Base-by-base conservation (phyloP, 2,329 filamentous ascomycete genomes). In the Aspergillus fischeri region DNA sequence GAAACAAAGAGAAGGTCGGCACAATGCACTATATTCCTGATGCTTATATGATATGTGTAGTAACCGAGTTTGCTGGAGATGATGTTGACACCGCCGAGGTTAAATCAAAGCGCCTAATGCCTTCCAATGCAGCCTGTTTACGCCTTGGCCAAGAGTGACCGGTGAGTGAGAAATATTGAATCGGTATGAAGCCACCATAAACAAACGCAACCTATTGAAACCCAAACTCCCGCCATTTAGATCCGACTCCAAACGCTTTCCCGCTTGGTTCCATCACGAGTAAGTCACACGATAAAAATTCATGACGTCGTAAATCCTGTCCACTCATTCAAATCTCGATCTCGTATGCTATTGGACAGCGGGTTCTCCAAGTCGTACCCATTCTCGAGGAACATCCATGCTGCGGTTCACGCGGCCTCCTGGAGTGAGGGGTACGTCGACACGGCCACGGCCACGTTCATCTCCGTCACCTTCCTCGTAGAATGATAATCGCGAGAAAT, bases 401-500 rank as follows among this genome's bases (percentile, higher is more conserved):
- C 83, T 86, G 63, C 86, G 76, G 65, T 86, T 83, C 32, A 86
- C 78, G 52, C 85, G 76, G 24, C 83, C 82, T 24, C 85, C 86
- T 2, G 86, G 85, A 0, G 85, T 88, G 20, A 88, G 75, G 21
- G 86, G 85, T 10, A 86, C 77, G 63, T 86, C 83, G 20, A 79
- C 76, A 59, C 76, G 73, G 50, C 73, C 76, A 6, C 68, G 64
- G 25, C 74, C 74, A 25, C 76, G 73, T 35, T 80, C 79, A 35
- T 82, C 81, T 52, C 83, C 82, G 42, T 83, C 81, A 45, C 78
- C 79, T 45, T 91, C 87, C 55, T 90, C 88, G 62, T 91, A 72
- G 35, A 66, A 70, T 0, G 89, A 89, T 42, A 96, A 76, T 1
- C 92, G 85, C 0, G 87, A 80, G 70, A 97, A 97, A 73, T 97